Evolutionary conservation across 345 rosid species (phyloP), one percentile per base, ranked within the genome.

Genomic region (Fremontodendron californicum): DNA sequence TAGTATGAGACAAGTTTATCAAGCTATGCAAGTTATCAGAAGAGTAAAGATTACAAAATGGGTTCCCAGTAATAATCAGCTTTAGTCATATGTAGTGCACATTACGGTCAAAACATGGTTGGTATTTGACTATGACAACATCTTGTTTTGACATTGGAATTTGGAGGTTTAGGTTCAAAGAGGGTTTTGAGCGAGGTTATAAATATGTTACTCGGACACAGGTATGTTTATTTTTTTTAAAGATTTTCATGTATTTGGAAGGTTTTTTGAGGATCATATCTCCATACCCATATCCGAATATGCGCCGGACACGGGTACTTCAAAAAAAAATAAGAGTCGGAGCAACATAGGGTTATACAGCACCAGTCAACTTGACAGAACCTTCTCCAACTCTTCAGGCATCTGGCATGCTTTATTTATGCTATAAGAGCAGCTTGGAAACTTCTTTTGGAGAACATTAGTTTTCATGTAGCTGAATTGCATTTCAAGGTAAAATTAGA

Each of bases 311-410:
- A n/a, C n/a, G n/a, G n/a, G n/a, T n/a, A n/a, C n/a, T n/a, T n/a
- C n/a, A n/a, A n/a, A n/a, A n/a, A n/a, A n/a, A n/a, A n/a, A n/a
- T n/a, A n/a, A n/a, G n/a, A n/a, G n/a, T n/a, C n/a, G n/a, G n/a
- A n/a, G n/a, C n/a, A n/a, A n/a, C n/a, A n/a, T n/a, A n/a, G n/a
- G n/a, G 64, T 69, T 13, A 45, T 18, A 15, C 5, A 5, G 13
- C 73, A 69, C 55, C 73, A 6, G 39, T 45, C 55, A 66, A 40
- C 49, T 66, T 40, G 73, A 69, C 66, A 31, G 40, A 61, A 69
- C 16, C 25, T 64, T 64, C 46, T n/a, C 46, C 46, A 46, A 29
- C 39, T 15, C 39, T 61, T n/a, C 66, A 29, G 73, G 73, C 33
- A 68, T 25, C 12, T 25, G 37, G 21, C 73, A 68, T 68, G 52